A percentile compares a stretch with the other conserved stretches of the same genome.
phyloP scores from a whole-genome alignment of 208 protist species.

The Lotmaria passim region DNA sequence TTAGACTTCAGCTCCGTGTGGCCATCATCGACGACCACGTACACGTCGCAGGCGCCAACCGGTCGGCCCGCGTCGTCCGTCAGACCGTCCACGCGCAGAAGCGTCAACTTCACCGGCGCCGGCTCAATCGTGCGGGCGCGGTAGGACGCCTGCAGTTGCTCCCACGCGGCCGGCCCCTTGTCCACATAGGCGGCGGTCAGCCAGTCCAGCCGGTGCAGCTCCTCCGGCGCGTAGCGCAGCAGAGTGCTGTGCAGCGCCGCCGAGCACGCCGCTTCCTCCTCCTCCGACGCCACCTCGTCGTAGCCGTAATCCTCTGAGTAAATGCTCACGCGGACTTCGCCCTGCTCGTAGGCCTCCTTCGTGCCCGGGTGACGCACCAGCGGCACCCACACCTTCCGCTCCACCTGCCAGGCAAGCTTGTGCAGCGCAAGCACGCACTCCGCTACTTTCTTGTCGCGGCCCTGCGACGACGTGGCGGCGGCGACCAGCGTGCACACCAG shows the following conservation, averaged over 20 bases:
- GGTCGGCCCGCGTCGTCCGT: slow-evolving; percentile 53
- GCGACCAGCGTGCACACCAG: slow-evolving; percentile 72
- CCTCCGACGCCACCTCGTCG: slow-evolving; percentile 44
- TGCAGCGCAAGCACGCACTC: slow-evolving; percentile 75
- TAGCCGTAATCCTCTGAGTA: slow-evolving; percentile 74
- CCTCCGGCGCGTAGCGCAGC: slow-evolving; percentile 57
- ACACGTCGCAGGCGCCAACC: slow-evolving; percentile 45
- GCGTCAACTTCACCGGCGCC: slow-evolving; percentile 52
- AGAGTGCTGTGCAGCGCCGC: slow-evolving; percentile 60
- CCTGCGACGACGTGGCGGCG: slow-evolving; percentile 18
- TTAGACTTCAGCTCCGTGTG: slow-evolving; percentile 35
- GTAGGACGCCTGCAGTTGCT: slow-evolving; percentile 24
- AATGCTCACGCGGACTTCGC: slow-evolving; percentile 67
- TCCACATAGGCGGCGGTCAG: slow-evolving; percentile 35
- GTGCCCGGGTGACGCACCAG: slow-evolving; percentile 77
- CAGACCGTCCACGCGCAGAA: slow-evolving; percentile 57
- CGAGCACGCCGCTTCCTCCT: slow-evolving; percentile 62
- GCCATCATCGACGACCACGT: slow-evolving; percentile 45
- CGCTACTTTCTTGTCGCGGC: slow-evolving; percentile 56
- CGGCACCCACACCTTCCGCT: slow-evolving; percentile 66
- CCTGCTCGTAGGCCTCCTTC: slow-evolving; percentile 72
- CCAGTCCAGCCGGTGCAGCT: slow-evolving; percentile 86
- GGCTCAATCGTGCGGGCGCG: slow-evolving; percentile 20
- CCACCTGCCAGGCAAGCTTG: slow-evolving; percentile 59
- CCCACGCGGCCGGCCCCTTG: slow-evolving; percentile 20